Conservation (phyloP, 805 yeast species). For the Wickerhamiella azyma region DNA sequence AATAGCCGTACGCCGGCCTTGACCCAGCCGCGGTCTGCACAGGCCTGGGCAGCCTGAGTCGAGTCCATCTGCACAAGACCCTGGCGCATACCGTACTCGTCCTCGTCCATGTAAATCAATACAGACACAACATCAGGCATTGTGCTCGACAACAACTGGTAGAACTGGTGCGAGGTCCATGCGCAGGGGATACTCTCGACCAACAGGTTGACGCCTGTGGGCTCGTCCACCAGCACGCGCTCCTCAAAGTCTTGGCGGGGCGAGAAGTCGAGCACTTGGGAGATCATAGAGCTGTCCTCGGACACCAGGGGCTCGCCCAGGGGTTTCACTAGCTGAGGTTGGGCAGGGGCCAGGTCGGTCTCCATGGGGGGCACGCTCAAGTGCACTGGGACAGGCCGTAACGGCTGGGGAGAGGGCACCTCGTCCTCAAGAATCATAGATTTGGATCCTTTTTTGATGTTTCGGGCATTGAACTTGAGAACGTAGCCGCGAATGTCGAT, state of each 20-base stretch:
- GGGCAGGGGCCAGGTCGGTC: too few relatives aligned
- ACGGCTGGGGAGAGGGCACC: too few relatives aligned
- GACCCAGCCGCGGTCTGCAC: neutral
- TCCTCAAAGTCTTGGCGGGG: neutral
- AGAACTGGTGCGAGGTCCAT: conserved; percentile 1
- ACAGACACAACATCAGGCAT: neutral
- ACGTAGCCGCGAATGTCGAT: conserved; percentile 2
- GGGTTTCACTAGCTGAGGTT: too few relatives aligned
- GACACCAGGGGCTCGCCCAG: too few relatives aligned
- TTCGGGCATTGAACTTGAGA: neutral
- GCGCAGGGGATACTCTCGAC: neutral
- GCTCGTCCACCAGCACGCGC: neutral
- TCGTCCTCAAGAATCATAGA: neutral
- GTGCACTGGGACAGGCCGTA: too few relatives aligned
- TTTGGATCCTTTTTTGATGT: neutral
- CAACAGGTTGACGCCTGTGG: neutral
- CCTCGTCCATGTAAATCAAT: conserved; percentile 1
- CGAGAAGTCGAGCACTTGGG: neutral
- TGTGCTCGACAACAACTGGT: neutral
- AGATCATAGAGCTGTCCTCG: too few relatives aligned
- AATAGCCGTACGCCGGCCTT: neutral
- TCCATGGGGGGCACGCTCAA: too few relatives aligned
- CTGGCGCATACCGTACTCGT: conserved; percentile 4
- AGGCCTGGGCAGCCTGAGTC: neutral
- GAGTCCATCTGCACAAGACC: conserved; percentile 5